These are phyloP conservation scores for Emmonsia crescens DNA, from an alignment of 2,329 filamentous ascomycete genomes.

Conservation along the genomic window DNA sequence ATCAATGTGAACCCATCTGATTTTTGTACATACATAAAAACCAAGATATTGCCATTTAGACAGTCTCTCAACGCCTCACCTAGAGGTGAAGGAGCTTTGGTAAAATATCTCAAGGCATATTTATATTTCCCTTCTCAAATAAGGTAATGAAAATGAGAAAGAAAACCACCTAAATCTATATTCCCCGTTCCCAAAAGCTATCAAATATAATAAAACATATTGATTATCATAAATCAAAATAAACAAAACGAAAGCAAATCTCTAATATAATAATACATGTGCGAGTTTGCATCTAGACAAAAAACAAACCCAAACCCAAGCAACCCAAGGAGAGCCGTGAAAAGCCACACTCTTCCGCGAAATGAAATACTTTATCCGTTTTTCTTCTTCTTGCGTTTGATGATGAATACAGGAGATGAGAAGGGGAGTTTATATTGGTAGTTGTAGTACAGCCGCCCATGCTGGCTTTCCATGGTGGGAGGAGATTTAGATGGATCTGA, in stretches of 20 bases:
- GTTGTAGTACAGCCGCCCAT: background rate
- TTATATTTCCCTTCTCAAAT: background rate
- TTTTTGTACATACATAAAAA: too few relatives aligned
- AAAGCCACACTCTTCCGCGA: background rate
- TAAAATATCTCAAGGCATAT: too few relatives aligned
- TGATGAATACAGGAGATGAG: constrained; percentile 14
- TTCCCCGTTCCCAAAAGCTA: background rate
- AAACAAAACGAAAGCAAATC: background rate
- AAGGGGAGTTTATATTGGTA: constrained; percentile 13
- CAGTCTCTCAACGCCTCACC: too few relatives aligned
- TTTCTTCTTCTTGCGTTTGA: constrained; percentile 6
- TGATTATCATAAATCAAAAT: background rate
- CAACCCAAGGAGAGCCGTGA: background rate
- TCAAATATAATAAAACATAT: background rate
- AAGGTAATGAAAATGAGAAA: background rate
- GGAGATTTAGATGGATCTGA: background rate
- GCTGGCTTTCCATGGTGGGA: background rate
- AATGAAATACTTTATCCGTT: constrained; percentile 6
- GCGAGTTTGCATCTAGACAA: too few relatives aligned
- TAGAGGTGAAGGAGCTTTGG: too few relatives aligned
- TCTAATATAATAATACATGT: background rate
- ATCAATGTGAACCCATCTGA: too few relatives aligned
- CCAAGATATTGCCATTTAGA: too few relatives aligned
- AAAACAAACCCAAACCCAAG: background rate
- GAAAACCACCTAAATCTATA: background rate